Base-by-base conservation (phyloP, 192 early-diverging fungal species). In the Coemansia sp. region DNA sequence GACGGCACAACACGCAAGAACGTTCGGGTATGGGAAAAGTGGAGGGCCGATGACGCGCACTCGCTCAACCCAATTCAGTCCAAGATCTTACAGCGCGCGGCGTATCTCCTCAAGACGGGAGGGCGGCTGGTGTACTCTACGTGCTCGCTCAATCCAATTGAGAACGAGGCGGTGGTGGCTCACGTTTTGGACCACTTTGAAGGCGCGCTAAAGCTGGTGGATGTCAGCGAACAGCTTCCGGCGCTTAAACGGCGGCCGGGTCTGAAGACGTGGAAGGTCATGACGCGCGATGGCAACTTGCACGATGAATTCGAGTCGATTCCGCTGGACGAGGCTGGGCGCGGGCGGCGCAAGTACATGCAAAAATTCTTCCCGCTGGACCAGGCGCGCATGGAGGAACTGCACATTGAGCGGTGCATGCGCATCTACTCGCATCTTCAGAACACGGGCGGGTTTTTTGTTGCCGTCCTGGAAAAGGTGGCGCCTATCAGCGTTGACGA, bases 1-100 rank as follows among this genome's bases (percentile, higher is more conserved):
- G 97, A 99, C 61, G 97, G 94, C 22, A 99, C 97, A 2, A 70
- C 97, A 27, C 86, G 97, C 62, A 99, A 99, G 75, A 99, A 99
- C 70, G 80, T 83, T 56, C 80, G 81, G 46, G 89, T 98, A 26
- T 99, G 93, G 94, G 84, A 81, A 49, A 84, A 83, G 45, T 99
- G 95, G 95, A 74, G 71, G 5, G 65, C 83, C 49, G 84, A 80
- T 21, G 80, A 81, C 46, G 91, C 87, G 14, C 82, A 93, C 57
- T 79, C 77, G 31, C 83, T 99, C 37, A 93, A 97, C 65, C 79
- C 79, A 72, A 59, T 89, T 21, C 97, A 99, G 77, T 57, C 90
- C 33, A 83, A 85, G 56, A 97, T 99, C 62, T 81, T 97, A 41
- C 69, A 84, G 66, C 90, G 95, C 60, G 95, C 86, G 4, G 84